Percentiles rank a stretch among this genome's conserved stretches.
phyloP scores from a whole-genome alignment of 306 rosid genomes.

The Argentina anserina region DNA sequence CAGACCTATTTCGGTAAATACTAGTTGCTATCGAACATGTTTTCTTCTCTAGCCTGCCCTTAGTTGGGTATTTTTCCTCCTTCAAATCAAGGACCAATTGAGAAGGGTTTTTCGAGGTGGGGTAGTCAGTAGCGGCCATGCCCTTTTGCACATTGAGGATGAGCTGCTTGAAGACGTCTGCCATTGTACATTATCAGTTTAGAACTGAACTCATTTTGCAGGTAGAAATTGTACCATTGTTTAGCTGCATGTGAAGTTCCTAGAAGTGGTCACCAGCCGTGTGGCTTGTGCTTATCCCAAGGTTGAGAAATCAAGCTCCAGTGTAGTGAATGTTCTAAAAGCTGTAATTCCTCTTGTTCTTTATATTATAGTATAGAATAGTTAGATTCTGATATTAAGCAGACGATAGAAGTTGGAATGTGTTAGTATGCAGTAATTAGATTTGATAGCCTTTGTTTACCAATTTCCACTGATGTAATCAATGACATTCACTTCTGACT shows the following conservation, averaged over 20 bases:
- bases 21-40: conserved; percentile 11
- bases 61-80: neutral
- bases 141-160: neutral
- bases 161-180: conserved; percentile 12
- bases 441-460: neutral
- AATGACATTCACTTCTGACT: neutral
- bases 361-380: conserved; percentile 25
- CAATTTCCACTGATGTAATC: neutral
- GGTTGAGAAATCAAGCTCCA: conserved; percentile 5
- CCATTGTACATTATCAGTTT: conserved; percentile 28
- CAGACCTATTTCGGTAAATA: conserved; percentile 55
- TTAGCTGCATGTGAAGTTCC: conserved; percentile 14
- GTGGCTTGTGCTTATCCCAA: neutral
- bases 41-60: conserved; percentile 15
- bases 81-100: conserved; percentile 1
- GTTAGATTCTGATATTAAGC: conserved; percentile 9
- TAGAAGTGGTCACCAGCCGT: neutral
- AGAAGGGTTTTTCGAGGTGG: neutral
- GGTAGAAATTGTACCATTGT: conserved; percentile 13
- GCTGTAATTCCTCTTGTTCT: conserved; percentile 27
- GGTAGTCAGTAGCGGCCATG: neutral
- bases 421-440: conserved; percentile 3
- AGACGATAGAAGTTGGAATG: neutral
- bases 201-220: conserved; percentile 13
- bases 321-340: neutral